Percentiles rank a stretch among this genome's conserved stretches.
phyloP scores from a whole-genome alignment of 345 rosid genomes.

The Rhodamnia argentea region DNA sequence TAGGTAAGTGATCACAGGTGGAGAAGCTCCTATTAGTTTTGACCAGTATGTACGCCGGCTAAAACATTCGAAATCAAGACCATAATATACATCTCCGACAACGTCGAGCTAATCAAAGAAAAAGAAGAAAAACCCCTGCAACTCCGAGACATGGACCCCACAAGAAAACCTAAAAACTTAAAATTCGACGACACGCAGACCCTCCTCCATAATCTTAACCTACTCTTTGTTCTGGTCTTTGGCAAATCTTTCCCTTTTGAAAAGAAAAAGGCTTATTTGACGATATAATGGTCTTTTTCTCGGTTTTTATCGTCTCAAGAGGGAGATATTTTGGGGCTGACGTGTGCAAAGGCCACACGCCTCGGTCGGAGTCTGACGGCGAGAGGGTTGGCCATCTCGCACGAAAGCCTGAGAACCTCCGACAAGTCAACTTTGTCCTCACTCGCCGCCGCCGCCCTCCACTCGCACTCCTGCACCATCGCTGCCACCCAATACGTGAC shows the following conservation, averaged over 20 bases:
- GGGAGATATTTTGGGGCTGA: not conserved
- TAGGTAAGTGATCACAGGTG: not conserved
- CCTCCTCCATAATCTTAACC: not conserved
- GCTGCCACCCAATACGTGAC: slow-evolving; percentile 65
- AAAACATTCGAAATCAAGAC: not conserved
- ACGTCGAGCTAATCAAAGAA: not conserved
- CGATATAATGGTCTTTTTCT: not conserved
- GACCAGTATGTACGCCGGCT: not conserved
- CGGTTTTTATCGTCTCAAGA: too few relatives aligned
- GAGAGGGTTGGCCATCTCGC: slow-evolving; percentile 77
- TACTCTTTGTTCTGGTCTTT: not conserved
- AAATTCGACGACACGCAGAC: not conserved
- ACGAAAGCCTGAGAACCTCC: slow-evolving; percentile 58
- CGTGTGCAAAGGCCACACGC: not conserved
- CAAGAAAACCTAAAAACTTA: not conserved
- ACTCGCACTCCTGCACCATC: slow-evolving; percentile 56
- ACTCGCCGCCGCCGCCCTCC: slow-evolving; percentile 28
- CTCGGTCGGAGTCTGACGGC: slow-evolving; percentile 30
- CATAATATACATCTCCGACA: not conserved
- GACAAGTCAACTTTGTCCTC: slow-evolving; percentile 44
- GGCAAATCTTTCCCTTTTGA: not conserved
- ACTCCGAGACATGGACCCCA: not conserved
- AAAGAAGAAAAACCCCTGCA: not conserved
- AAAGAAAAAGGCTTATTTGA: not conserved
- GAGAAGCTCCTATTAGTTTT: not conserved